phyloP scores from a whole-genome alignment of 2,329 filamentous ascomycete genomes.

The Fusarium nematophilum region DNA sequence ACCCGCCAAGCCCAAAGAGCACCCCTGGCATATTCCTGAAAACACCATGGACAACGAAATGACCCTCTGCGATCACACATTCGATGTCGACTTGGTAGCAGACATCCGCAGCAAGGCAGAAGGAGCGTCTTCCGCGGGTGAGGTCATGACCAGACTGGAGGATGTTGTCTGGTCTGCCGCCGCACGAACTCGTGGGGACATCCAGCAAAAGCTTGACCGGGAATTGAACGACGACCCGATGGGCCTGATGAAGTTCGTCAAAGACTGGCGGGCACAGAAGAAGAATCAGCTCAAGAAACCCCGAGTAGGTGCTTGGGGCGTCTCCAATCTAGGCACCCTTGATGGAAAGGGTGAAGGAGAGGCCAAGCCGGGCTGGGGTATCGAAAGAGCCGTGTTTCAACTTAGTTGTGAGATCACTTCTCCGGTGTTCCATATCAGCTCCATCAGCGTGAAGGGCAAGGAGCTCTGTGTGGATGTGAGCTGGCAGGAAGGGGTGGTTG shows the following conservation, averaged over 20 bases:
- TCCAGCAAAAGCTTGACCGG: conserved; percentile 26
- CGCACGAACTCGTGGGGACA: conserved; percentile 20
- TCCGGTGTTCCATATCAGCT: conserved; percentile 37
- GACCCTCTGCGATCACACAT: conserved; percentile 26
- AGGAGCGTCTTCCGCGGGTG: conserved; percentile 2
- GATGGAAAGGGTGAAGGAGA: conserved; percentile 26
- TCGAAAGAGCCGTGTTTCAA: conserved; percentile 36
- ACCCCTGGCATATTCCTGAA: conserved; percentile 32
- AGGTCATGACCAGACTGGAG: conserved; percentile 31
- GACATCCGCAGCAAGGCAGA: conserved; percentile 34
- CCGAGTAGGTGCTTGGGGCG: conserved; percentile 33
- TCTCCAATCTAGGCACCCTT: conserved; percentile 45
- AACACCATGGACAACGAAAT: conserved; percentile 34
- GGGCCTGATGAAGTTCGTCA: conserved; percentile 39
- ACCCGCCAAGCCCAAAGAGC: conserved; percentile 12
- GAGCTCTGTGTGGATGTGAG: conserved; percentile 40
- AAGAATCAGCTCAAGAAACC: conserved; percentile 36
- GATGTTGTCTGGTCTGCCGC: conserved; percentile 25
- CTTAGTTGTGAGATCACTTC: conserved; percentile 36
- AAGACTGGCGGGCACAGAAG: conserved; percentile 39
- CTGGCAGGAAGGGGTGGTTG: conserved; percentile 39
- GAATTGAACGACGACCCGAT: conserved; percentile 39
- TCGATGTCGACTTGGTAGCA: conserved; percentile 14
- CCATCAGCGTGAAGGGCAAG: conserved; percentile 36
- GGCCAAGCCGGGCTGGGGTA: conserved; percentile 28